Percentiles rank a stretch among this genome's conserved stretches.
Conservation (phyloP, 2,329 filamentous ascomycete species). For the Neonectria sp. region DNA sequence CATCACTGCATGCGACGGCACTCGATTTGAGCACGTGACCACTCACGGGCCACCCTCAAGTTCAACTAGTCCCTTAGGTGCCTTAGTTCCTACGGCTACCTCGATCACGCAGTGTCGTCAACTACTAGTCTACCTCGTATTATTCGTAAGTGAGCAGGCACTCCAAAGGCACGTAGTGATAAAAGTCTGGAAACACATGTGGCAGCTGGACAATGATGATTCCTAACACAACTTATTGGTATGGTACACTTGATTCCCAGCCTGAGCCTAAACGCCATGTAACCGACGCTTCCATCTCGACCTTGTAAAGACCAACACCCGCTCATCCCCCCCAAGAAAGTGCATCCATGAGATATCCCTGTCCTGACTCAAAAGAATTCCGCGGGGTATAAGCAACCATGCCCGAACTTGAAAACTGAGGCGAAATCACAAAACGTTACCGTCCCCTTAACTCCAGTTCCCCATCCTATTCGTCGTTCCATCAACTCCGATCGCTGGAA, state of each 20-base stretch:
- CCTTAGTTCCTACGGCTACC: too few relatives aligned
- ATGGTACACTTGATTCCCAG: constrained; percentile 30
- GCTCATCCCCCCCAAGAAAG: constrained; percentile 16
- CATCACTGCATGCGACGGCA: constrained; percentile 44
- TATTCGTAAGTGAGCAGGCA: not conserved
- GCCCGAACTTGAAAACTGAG: constrained; percentile 39
- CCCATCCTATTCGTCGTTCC: constrained; percentile 27
- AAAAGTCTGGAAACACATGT: not conserved
- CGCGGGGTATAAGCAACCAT: constrained; percentile 51
- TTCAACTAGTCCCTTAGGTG: not conserved
- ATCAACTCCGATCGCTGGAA: constrained; percentile 21
- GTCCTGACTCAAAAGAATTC: constrained; percentile 45
- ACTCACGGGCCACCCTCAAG: constrained; percentile 18
- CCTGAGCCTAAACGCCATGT: constrained; percentile 39
- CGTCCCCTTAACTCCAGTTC: constrained; percentile 40
- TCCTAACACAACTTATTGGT: constrained; percentile 21
- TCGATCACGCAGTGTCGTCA: not conserved
- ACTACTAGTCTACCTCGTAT: not conserved
- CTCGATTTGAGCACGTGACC: constrained; percentile 50
- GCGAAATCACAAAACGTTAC: constrained; percentile 28
- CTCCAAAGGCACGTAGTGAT: not conserved
- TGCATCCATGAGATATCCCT: constrained; percentile 36
- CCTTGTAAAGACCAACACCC: constrained; percentile 34
- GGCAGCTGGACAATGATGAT: constrained; percentile 7
- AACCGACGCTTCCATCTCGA: constrained; percentile 25